Evolutionary conservation across 2,329 filamentous ascomycete species (phyloP), one percentile per base, ranked within the genome.

Genomic region (Rutstroemia sydowiana): DNA sequence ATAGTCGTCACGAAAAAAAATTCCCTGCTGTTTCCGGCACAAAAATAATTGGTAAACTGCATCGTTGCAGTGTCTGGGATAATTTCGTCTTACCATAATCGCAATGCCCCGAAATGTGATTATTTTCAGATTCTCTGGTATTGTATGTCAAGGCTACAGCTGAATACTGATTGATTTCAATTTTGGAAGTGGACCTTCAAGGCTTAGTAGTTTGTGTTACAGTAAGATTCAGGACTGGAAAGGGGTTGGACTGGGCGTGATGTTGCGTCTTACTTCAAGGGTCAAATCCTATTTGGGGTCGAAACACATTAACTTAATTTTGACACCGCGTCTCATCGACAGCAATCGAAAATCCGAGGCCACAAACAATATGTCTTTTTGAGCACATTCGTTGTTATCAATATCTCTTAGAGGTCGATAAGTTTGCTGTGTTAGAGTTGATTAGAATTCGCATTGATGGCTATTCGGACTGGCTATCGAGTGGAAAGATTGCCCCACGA

Each of bases 401-500:
- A 18, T 37, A 16, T 5, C 7, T 18, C 20, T 18, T 16, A 18
- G 11, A 3, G 36, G 16, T 16, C 16, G 18, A 10, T 5, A 20
- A n/a, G 3, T 16, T 5, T 30, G 9, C 28, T 34, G 11, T 4
- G 13, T 36, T 9, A 20, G 7, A 5, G 13, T 45, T 31, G 10
- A 6, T 21, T 14, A n/a, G 21, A 18, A n/a, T 14, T 14, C 8
- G 10, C 13, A 7, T 14, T 13, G 28, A 51, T 51, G 48, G 48
- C 18, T 14, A 42, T 43, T 23, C 48, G 48, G 16, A 51, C 48
- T 8, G 48, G 42, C 18, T 51, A 51, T 16, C 42, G 48, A 11
- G 48, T 51, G 26, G 48, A 51, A 16, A 44, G 48, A 39, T 21
- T 51, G 30, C 48, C 48, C 23, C 42, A 30, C 18, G 34, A 51